A percentile compares a stretch with the other conserved stretches of the same genome.
Evolutionary conservation across 108 stramenopile genomes (phyloP).

Genomic region (Discostella pseudostelligera): DNA sequence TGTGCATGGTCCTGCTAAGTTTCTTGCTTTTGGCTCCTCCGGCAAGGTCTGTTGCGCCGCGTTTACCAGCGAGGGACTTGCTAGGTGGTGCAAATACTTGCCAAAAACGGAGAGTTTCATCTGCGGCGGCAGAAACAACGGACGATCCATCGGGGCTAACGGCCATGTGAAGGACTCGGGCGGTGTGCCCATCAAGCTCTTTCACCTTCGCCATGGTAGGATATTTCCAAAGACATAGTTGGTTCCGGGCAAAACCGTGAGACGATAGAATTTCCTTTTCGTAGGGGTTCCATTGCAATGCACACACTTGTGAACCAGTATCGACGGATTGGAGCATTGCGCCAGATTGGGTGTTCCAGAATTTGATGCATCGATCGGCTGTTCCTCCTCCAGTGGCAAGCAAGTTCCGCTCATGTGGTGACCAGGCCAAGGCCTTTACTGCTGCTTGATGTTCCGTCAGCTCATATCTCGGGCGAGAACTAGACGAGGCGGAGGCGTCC

Average conservation of each 20-base stretch:
- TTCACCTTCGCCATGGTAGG: conserved; percentile 86
- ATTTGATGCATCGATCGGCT: conserved; percentile 98
- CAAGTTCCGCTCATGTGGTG: conserved; percentile 94
- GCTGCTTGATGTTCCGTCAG: conserved; percentile 96
- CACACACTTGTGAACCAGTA: conserved; percentile 97
- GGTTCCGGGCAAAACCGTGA: conserved; percentile 96
- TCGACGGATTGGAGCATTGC: conserved; percentile 94
- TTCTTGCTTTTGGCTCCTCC: conserved; percentile 52
- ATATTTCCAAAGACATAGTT: conserved; percentile 96
- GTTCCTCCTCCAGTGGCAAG: conserved; percentile 98
- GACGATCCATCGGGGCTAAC: conserved; percentile 75
- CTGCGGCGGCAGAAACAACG: conserved; percentile 83
- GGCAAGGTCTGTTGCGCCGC: conserved; percentile 43
- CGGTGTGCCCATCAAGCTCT: conserved; percentile 85
- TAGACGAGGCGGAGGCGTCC: conserved; percentile 76
- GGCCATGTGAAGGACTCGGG: conserved; percentile 83
- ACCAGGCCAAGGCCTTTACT: conserved; percentile 99
- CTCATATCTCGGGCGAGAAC: conserved; percentile 57
- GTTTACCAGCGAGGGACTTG: conserved; percentile 40
- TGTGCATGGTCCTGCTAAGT: conserved; percentile 61
- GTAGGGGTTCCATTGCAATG: conserved; percentile 91
- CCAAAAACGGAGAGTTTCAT: conserved; percentile 94
- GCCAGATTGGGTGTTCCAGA: conserved; percentile 96
- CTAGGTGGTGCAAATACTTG: conserved; percentile 69
- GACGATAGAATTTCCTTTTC: conserved; percentile 94